Conservation (phyloP, 345 rosid genomes). For the Camelina sativa region DNA sequence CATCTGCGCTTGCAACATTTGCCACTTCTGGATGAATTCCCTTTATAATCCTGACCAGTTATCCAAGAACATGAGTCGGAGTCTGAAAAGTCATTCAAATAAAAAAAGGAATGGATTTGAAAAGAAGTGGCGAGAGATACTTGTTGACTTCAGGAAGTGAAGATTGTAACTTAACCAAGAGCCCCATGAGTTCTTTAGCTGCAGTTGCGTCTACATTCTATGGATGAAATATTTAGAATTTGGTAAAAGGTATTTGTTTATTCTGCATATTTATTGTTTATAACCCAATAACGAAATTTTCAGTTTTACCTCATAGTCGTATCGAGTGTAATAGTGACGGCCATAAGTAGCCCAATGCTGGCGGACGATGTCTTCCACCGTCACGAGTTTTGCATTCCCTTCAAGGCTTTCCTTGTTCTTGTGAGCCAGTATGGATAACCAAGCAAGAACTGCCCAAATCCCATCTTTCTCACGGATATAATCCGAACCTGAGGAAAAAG, state of each 20-base stretch:
- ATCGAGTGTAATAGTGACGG: constrained; percentile 95
- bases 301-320: constrained; percentile 85
- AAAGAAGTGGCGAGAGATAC: constrained; percentile 38
- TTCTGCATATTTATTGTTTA: background rate
- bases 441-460: constrained; percentile 99
- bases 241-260: constrained; percentile 18
- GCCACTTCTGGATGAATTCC: constrained; percentile 66
- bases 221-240: constrained; percentile 31
- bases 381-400: constrained; percentile 66
- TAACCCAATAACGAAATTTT: background rate
- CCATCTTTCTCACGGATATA: constrained; percentile 99
- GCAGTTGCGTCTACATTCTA: constrained; percentile 89
- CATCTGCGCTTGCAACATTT: constrained; percentile 73
- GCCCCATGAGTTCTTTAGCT: constrained; percentile 81
- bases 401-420: constrained; percentile 71
- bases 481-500: constrained; percentile 68
- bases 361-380: constrained; percentile 92
- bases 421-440: constrained; percentile 92
- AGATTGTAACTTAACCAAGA: constrained; percentile 78
- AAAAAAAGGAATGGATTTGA: background rate
- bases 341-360: constrained; percentile 88
- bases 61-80: background rate
- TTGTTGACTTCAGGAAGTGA: constrained; percentile 70
- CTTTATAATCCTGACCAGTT: constrained; percentile 58
- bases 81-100: background rate